These are phyloP conservation scores for Glebionis coronaria DNA, from an alignment of 129 eudicot species.

Conservation along the genomic window DNA sequence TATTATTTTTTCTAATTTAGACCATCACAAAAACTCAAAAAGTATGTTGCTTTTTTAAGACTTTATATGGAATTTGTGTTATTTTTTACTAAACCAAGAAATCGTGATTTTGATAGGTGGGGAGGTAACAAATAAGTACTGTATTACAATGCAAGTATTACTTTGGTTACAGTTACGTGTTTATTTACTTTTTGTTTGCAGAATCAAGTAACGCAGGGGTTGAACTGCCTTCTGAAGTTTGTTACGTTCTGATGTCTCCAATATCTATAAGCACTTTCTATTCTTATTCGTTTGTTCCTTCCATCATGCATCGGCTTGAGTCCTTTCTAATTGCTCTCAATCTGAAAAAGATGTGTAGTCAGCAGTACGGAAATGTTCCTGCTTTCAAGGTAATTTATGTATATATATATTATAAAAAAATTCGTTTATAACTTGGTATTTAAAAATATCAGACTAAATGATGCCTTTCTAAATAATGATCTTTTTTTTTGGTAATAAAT, in stretches of 20 bases:
- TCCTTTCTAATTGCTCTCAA: slow-evolving; percentile 62
- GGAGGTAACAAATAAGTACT: too few relatives aligned
- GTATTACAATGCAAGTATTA: not conserved
- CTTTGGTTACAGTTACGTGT: not conserved
- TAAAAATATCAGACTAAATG: not conserved
- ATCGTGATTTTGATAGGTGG: too few relatives aligned
- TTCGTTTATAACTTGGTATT: not conserved
- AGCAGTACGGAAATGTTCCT: slow-evolving; percentile 47
- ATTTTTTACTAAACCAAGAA: too few relatives aligned
- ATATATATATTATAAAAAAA: too few relatives aligned
- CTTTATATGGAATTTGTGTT: too few relatives aligned
- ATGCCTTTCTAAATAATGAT: not conserved
- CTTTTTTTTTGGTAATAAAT: not conserved
- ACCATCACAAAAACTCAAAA: too few relatives aligned
- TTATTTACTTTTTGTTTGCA: slow-evolving; percentile 31
- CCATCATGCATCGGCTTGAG: slow-evolving; percentile 82
- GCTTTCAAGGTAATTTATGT: slow-evolving; percentile 40
- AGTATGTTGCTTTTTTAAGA: too few relatives aligned
- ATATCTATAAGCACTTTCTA: slow-evolving; percentile 52
- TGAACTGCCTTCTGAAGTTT: slow-evolving; percentile 86
- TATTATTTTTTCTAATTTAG: too few relatives aligned
- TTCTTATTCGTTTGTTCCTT: slow-evolving; percentile 70
- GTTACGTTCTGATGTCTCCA: slow-evolving; percentile 70
- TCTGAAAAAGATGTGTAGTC: slow-evolving; percentile 52
- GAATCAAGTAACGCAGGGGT: slow-evolving; percentile 51